phyloP scores from a whole-genome alignment of 192 early-diverging fungal genomes.

The Podila epigama region DNA sequence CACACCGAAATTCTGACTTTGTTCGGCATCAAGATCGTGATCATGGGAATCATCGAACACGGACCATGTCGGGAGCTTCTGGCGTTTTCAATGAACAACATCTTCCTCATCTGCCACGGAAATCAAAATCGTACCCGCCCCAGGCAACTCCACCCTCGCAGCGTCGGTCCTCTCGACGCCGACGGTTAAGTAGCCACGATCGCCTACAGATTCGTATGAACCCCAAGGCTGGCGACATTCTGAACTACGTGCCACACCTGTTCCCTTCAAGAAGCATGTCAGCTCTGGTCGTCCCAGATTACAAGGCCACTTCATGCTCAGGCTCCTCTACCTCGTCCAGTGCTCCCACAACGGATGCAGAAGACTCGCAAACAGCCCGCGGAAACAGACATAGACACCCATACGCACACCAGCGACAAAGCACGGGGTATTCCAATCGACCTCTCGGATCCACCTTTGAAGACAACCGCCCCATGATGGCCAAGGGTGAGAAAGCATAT shows the following conservation, averaged over 20 bases:
- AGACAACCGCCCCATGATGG: too few species aligned
- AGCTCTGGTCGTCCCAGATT: slow-evolving; percentile 25
- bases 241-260: slow-evolving; percentile 19
- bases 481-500: too few species aligned
- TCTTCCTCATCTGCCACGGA: slow-evolving; percentile 4
- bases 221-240: slow-evolving; percentile 18
- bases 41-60: too few species aligned
- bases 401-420: background rate
- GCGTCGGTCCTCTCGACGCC: background rate
- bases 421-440: background rate
- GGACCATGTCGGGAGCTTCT: background rate
- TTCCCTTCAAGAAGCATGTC: slow-evolving; percentile 30
- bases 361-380: background rate
- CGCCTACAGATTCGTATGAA: slow-evolving; percentile 42
- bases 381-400: background rate
- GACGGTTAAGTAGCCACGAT: slow-evolving; percentile 35
- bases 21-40: background rate
- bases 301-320: slow-evolving; percentile 1
- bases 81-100: background rate
- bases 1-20: background rate
- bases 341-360: background rate
- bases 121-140: slow-evolving; percentile 17
- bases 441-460: background rate
- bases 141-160: background rate
- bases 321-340: background rate